A percentile compares a stretch with the other conserved stretches of the same genome.
phyloP scores from a whole-genome alignment of 2,329 filamentous ascomycete genomes.

The Epichloe amarillans region DNA sequence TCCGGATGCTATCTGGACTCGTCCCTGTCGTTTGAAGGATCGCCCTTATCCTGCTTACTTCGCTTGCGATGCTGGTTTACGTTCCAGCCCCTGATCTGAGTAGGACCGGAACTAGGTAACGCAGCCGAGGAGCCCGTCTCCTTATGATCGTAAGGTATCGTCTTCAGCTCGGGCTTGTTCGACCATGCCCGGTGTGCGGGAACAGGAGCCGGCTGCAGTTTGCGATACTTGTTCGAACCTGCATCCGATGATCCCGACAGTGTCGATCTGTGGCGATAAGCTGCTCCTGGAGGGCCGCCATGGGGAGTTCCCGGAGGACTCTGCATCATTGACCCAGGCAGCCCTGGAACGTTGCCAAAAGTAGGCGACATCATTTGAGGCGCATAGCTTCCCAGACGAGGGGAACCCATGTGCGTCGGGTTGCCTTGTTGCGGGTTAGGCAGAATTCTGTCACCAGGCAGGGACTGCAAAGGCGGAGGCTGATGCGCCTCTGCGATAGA shows the following conservation, averaged over 20 bases:
- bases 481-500: constrained; percentile 14
- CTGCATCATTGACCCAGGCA: constrained; percentile 19
- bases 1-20: constrained; percentile 26
- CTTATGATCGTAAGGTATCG: constrained; percentile 46
- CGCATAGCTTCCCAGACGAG: constrained; percentile 18
- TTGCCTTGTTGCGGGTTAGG: constrained; percentile 20
- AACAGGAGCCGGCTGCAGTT: constrained; percentile 44
- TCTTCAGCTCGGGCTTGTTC: constrained; percentile 40
- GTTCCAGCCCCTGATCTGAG: constrained; percentile 44
- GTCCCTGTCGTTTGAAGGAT: constrained; percentile 21
- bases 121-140: constrained; percentile 42
- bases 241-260: constrained; percentile 25
- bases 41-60: constrained; percentile 20
- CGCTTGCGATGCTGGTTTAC: constrained; percentile 27
- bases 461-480: constrained; percentile 16
- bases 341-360: constrained; percentile 19
- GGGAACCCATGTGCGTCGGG: constrained; percentile 20
- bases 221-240: constrained; percentile 35
- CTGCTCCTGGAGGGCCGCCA: constrained; percentile 15
- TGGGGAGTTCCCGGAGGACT: constrained; percentile 22
- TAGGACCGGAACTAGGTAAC: constrained; percentile 41
- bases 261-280: constrained; percentile 24
- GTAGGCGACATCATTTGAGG: constrained; percentile 23
- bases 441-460: constrained; percentile 20
- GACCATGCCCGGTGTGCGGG: constrained; percentile 35